Evolutionary conservation across 495 filamentous ascomycete genomes (phyloP).

Genomic region (Neurospora cerealis): DNA sequence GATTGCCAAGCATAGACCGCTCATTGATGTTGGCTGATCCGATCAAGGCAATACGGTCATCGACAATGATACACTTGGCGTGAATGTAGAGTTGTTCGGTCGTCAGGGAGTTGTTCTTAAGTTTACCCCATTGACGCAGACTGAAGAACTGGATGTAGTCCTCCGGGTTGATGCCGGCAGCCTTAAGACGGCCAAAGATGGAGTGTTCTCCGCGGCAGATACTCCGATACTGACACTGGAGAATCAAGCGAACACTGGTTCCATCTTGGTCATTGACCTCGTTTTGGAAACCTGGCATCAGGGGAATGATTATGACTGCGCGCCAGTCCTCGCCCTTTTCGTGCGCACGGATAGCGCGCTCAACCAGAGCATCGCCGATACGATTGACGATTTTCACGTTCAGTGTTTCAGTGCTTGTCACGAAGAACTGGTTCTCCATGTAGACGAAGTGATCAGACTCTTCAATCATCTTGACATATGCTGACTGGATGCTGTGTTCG

Average conservation of each 20-base stretch:
- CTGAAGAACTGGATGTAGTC: conserved; percentile 96
- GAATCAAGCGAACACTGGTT: conserved; percentile 87
- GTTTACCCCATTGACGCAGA: conserved; percentile 84
- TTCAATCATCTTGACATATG: conserved; percentile 90
- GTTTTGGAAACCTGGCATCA: conserved; percentile 98
- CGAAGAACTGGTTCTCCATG: conserved; percentile 99
- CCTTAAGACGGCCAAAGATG: conserved; percentile 78
- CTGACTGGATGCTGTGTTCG: conserved; percentile 91
- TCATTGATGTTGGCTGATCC: conserved; percentile 99
- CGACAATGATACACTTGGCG: conserved; percentile 93
- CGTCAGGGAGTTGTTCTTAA: conserved; percentile 71
- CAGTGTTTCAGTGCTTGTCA: conserved; percentile 84
- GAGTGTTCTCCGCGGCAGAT: conserved; percentile 91
- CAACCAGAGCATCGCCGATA: conserved; percentile 91
- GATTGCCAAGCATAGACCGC: conserved; percentile 81
- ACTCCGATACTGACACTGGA: conserved; percentile 95
- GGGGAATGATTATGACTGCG: conserved; percentile 85
- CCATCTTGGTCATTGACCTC: conserved; percentile 90
- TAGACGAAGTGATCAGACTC: conserved; percentile 96
- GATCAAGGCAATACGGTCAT: conserved; percentile 89
- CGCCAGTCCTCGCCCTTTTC: conserved; percentile 85
- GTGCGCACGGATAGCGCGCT: conserved; percentile 77
- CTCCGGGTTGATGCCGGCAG: conserved; percentile 83
- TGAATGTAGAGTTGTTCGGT: conserved; percentile 99
- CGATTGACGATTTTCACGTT: conserved; percentile 80